phyloP scores from a whole-genome alignment of 768 basidiomycete species.

The Mycena chlorophos region DNA sequence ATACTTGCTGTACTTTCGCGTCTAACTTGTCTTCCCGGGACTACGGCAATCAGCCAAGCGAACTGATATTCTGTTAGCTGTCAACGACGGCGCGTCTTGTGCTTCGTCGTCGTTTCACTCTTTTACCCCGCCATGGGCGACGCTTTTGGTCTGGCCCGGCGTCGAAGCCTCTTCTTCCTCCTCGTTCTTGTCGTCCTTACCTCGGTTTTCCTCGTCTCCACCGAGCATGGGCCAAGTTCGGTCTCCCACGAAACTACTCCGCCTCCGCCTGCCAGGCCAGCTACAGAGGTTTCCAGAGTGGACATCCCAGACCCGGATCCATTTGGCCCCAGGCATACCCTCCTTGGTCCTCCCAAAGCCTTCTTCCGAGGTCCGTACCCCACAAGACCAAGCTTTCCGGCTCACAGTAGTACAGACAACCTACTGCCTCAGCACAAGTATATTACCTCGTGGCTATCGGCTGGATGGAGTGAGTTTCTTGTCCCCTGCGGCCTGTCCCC shows the following conservation, averaged over 20 bases:
- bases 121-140: slow-evolving; percentile 8
- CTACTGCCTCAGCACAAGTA: slow-evolving; percentile 60
- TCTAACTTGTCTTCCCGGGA: too few relatives aligned
- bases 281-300: neutral
- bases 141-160: neutral
- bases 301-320: slow-evolving; percentile 15
- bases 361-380: slow-evolving; percentile 52
- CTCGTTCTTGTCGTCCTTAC: slow-evolving; percentile 30
- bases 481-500: neutral
- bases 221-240: slow-evolving; percentile 15
- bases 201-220: slow-evolving; percentile 31
- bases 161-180: slow-evolving; percentile 27
- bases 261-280: neutral
- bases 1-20: too few relatives aligned
- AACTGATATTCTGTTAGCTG: too few relatives aligned
- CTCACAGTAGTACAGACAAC: slow-evolving; percentile 48
- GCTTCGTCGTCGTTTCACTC: neutral
- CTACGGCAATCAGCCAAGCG: too few relatives aligned
- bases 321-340: slow-evolving; percentile 10
- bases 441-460: slow-evolving; percentile 72
- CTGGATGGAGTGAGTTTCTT: slow-evolving; percentile 68
- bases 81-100: too few relatives aligned
- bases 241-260: neutral
- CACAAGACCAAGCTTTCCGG: neutral
- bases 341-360: slow-evolving; percentile 53